Evolutionary conservation across 306 rosid species (phyloP), one percentile per base, ranked within the genome.

Genomic region (Arachis stenosperma): DNA sequence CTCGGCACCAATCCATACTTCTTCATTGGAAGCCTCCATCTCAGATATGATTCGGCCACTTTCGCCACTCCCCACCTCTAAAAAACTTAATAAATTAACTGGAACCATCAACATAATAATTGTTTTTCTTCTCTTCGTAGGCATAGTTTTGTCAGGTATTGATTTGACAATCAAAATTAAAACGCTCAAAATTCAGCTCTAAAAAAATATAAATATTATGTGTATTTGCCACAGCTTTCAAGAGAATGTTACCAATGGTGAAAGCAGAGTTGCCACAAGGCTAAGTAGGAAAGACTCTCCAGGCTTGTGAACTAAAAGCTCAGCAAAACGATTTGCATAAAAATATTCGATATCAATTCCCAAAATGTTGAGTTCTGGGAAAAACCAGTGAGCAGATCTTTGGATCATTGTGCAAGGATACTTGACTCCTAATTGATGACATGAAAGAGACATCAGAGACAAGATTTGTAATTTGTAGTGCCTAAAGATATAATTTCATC

Each of bases 241-340:
- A 41, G 40, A 12, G 47, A 27, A 3, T 43, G 9, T 75, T 81
- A 88, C 92, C 88, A 88, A 33, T 27, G 92, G 92, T 14, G 88
- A 81, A 13, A 85, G 79, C 33, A 85, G 52, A 69, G 85, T 71
- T 15, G 88, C 85, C 14, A 88, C 14, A 58, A 83, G 58, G 60
- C 66, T 15, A 10, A 70, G 82, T 6, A 79, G 30, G 40, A 79
- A 76, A 9, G 77, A 3, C 78, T 84, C 84, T 12, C 88, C 88
- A 6, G 91, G 88, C 75, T 84, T 87, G 69, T 84, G 91, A 77
- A 87, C 29, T 67, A 75, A 15, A 75, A 87, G 82, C 74, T 82
- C 87, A 0, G 87, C 41, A 12, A 87, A 84, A 37, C 90, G 90
- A 39, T 51, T 88, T 5, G 57, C 47, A 70, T 61, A 88, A 14